Percentiles rank a stretch among this genome's conserved stretches.
Evolutionary conservation across 805 yeast species (phyloP).

Genomic region (Hanseniaspora clermontiae): DNA sequence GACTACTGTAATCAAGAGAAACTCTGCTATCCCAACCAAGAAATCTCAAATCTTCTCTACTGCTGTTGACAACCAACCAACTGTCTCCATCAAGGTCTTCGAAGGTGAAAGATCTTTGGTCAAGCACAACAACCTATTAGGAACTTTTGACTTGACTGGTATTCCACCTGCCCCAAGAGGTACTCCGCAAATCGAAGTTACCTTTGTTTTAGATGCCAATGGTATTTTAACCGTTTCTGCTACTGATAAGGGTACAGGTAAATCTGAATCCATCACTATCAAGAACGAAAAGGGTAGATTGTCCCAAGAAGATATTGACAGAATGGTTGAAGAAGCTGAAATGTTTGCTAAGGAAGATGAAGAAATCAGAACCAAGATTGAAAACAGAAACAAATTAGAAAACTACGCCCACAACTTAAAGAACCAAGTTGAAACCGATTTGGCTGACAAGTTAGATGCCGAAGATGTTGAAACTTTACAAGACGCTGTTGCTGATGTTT

Average conservation of each 20-base stretch:
- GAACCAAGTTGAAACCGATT: conserved; percentile 50
- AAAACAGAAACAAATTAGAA: conserved; percentile 77
- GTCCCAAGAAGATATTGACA: conserved; percentile 85
- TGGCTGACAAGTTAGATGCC: conserved; percentile 70
- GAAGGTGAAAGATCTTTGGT: conserved; percentile 96
- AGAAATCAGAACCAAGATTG: conserved; percentile 68
- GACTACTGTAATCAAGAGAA: conserved; percentile 90
- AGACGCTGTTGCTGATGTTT: conserved; percentile 77
- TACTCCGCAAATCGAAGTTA: conserved; percentile 79
- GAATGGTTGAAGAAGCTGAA: conserved; percentile 97
- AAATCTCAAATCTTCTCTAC: conserved; percentile 92
- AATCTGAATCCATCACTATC: conserved; percentile 78
- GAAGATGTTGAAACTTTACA: conserved; percentile 81
- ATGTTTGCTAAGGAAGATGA: conserved; percentile 86
- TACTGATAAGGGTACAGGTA: conserved; percentile 88
- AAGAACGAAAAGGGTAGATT: conserved; percentile 91
- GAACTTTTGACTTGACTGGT: conserved; percentile 75
- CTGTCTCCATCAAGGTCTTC: conserved; percentile 82
- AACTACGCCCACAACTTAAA: conserved; percentile 75
- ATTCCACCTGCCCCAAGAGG: conserved; percentile 90
- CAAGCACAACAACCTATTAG: conserved; percentile 80
- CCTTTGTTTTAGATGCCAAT: conserved; percentile 77
- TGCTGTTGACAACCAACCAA: conserved; percentile 92
- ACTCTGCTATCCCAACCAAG: conserved; percentile 90
- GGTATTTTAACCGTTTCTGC: conserved; percentile 81